Conservation (phyloP, 202 grass and related monocot genomes). For the Digitaria exilis region DNA sequence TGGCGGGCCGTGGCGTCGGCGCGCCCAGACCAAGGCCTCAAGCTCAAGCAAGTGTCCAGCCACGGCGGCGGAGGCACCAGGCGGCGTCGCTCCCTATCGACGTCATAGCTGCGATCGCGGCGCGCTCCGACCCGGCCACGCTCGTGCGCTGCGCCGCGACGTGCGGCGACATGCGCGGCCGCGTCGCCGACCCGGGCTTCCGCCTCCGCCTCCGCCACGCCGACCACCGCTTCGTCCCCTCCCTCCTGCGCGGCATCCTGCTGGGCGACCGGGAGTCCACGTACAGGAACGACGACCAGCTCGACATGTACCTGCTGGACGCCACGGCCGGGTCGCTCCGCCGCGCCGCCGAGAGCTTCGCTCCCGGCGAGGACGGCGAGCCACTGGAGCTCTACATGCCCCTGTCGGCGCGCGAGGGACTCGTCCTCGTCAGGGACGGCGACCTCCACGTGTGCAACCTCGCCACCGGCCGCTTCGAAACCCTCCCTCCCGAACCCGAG, state of each 20-base stretch:
- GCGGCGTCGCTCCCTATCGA: neutral
- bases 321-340: neutral
- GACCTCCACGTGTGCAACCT: neutral
- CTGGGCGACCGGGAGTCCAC: too few relatives aligned
- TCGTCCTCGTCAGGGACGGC: neutral
- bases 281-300: neutral
- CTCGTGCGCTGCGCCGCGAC: constrained; percentile 20
- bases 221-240: neutral
- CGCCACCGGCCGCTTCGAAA: neutral
- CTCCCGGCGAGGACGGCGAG: neutral
- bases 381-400: too few relatives aligned
- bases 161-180: neutral
- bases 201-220: too few relatives aligned
- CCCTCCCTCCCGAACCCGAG: neutral
- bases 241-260: too few relatives aligned
- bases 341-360: neutral
- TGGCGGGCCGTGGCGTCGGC: too few relatives aligned
- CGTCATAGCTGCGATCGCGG: neutral
- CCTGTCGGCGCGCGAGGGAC: neutral
- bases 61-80: neutral
- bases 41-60: too few relatives aligned
- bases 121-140: neutral
- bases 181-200: neutral
- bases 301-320: neutral
- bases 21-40: too few relatives aligned